These are phyloP conservation scores for Leccinum pallidistipes DNA, from an alignment of 1,284 basidiomycete species.

Conservation along the genomic window DNA sequence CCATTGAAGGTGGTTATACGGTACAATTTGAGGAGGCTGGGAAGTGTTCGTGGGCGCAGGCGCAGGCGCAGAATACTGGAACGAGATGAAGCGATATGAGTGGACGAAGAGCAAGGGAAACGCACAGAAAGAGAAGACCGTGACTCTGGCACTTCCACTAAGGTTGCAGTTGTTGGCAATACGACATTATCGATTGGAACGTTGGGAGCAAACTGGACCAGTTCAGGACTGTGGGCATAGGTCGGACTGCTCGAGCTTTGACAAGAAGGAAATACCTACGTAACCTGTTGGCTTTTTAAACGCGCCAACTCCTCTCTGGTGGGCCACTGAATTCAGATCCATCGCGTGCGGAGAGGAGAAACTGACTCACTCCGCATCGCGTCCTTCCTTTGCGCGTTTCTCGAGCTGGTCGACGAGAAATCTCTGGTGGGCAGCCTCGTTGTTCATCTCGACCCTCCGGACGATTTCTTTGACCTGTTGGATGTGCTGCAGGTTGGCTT, in stretches of 20 bases:
- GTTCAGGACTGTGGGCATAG: constrained; percentile 13
- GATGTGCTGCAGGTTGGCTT: constrained; percentile 28
- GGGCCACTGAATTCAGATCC: constrained; percentile 2
- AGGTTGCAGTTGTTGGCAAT: constrained; percentile 33
- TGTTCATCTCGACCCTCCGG: constrained; percentile 28
- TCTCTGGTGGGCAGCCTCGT: constrained; percentile 33
- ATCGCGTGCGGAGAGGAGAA: not conserved
- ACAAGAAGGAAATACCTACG: constrained; percentile 19
- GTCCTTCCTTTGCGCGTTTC: constrained; percentile 28
- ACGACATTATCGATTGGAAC: constrained; percentile 16
- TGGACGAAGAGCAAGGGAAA: not conserved
- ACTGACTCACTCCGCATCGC: constrained; percentile 39
- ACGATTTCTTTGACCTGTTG: constrained; percentile 31
- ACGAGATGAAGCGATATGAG: constrained; percentile 9
- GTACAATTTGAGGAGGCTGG: constrained; percentile 12
- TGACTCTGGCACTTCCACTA: constrained; percentile 31
- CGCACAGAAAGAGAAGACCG: constrained; percentile 17
- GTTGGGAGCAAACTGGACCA: constrained; percentile 15
- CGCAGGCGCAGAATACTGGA: constrained; percentile 13
- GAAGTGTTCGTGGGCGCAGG: not conserved
- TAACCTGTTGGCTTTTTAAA: constrained; percentile 15
- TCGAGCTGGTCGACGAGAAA: constrained; percentile 29
- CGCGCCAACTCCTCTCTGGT: constrained; percentile 21
- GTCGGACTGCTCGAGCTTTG: constrained; percentile 1
- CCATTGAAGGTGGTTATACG: constrained; percentile 8